phyloP scores from a whole-genome alignment of 1,284 basidiomycete genomes.

The Ustilago vetiveriae region DNA sequence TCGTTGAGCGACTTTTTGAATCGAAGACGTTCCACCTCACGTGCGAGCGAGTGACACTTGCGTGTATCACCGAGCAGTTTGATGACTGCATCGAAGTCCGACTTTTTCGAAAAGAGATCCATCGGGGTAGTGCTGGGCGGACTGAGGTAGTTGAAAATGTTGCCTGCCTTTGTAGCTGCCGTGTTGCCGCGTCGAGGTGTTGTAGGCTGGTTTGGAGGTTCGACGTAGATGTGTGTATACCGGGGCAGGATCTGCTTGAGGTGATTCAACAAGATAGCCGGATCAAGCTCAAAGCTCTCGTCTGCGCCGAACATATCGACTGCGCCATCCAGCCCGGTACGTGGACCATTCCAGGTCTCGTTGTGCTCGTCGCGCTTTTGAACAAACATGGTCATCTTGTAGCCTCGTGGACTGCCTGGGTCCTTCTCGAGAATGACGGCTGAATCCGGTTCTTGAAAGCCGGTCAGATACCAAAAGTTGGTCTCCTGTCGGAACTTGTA shows the following conservation, averaged over 20 bases:
- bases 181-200: constrained; percentile 46
- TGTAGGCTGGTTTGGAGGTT: constrained; percentile 52
- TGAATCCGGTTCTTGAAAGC: constrained; percentile 91
- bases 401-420: constrained; percentile 74
- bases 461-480: constrained; percentile 69
- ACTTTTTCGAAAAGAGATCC: constrained; percentile 61
- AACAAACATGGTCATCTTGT: constrained; percentile 86
- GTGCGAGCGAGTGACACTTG: constrained; percentile 55
- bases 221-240: constrained; percentile 61
- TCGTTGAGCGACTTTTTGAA: constrained; percentile 61
- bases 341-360: constrained; percentile 92
- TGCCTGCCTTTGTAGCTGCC: constrained; percentile 21
- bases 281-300: constrained; percentile 55
- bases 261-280: constrained; percentile 45
- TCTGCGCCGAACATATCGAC: constrained; percentile 65
- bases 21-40: constrained; percentile 57
- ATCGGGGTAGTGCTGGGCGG: constrained; percentile 55
- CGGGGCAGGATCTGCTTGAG: constrained; percentile 53
- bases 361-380: constrained; percentile 78
- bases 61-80: constrained; percentile 58
- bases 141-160: constrained; percentile 61
- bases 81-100: constrained; percentile 63
- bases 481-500: constrained; percentile 81
- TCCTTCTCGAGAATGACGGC: constrained; percentile 74
- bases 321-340: constrained; percentile 66